A percentile compares a stretch with the other conserved stretches of the same genome.
Evolutionary conservation across 1,284 basidiomycete species (phyloP).

Genomic region (Tilletia walkeri): DNA sequence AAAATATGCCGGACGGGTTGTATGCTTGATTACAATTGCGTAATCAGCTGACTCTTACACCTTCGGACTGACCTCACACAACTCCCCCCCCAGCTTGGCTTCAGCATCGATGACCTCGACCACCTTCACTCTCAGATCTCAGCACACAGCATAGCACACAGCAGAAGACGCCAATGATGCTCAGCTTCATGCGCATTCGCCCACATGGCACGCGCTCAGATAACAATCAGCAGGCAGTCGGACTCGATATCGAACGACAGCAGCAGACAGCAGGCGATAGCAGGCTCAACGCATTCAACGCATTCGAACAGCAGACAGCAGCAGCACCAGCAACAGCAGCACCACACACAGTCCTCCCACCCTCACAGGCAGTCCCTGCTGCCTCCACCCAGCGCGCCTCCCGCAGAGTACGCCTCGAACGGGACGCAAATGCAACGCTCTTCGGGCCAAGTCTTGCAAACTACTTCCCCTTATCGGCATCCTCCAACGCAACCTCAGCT

Average conservation of each 20-base stretch:
- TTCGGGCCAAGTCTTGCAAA: constrained; percentile 47
- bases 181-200: neutral
- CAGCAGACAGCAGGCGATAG: neutral
- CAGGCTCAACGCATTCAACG: constrained; percentile 1
- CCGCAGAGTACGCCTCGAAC: constrained; percentile 33
- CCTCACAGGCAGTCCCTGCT: too few species aligned
- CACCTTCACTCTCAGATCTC: too few species aligned
- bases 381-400: constrained; percentile 19
- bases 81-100: too few species aligned
- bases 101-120: too few species aligned
- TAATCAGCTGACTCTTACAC: too few species aligned
- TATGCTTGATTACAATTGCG: too few species aligned
- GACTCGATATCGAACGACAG: neutral
- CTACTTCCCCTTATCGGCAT: constrained; percentile 32
- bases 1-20: too few species aligned
- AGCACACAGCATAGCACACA: too few species aligned
- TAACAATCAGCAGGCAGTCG: neutral
- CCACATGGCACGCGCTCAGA: neutral
- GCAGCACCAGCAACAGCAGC: constrained; percentile 10
- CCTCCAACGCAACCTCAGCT: constrained; percentile 71
- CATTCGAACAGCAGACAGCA: constrained; percentile 10
- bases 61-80: too few species aligned
- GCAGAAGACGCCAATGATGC: neutral
- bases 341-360: constrained; percentile 8
- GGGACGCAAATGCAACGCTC: constrained; percentile 43